A percentile compares a stretch with the other conserved stretches of the same genome.
Evolutionary conservation across 306 rosid genomes (phyloP).

Genomic region (Vicia faba): DNA sequence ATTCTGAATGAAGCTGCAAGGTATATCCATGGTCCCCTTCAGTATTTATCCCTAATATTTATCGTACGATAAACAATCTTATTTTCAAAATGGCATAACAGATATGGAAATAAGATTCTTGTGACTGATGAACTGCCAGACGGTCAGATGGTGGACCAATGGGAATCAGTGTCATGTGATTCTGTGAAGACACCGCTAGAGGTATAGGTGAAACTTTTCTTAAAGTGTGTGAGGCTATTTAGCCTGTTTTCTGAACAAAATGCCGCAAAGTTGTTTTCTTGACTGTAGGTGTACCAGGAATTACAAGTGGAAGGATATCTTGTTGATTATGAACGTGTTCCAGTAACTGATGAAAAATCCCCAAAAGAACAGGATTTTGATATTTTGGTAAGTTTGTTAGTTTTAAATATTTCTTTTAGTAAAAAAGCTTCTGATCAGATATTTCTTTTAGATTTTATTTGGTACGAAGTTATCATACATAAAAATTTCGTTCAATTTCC

Average conservation of each 20-base stretch:
- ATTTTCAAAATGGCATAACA: conserved; percentile 46
- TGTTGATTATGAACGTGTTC: conserved; percentile 94
- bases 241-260: conserved; percentile 32
- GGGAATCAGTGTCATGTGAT: conserved; percentile 76
- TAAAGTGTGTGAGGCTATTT: conserved; percentile 23
- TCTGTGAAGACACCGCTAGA: conserved; percentile 85
- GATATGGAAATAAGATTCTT: conserved; percentile 90
- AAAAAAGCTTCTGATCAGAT: background rate
- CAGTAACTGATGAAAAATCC: conserved; percentile 90
- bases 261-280: conserved; percentile 41
- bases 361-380: conserved; percentile 90
- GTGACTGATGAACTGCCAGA: conserved; percentile 95
- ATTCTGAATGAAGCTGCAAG: conserved; percentile 82
- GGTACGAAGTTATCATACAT: conserved; percentile 17
- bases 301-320: conserved; percentile 75
- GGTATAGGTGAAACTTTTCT: conserved; percentile 52
- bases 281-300: conserved; percentile 79
- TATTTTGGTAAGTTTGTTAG: conserved; percentile 65
- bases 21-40: conserved; percentile 44
- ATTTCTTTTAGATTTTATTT: conserved; percentile 18
- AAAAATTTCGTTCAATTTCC: conserved; percentile 17
- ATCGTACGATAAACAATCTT: conserved; percentile 23
- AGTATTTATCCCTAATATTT: conserved; percentile 21
- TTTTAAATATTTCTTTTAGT: conserved; percentile 7
- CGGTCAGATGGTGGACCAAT: conserved; percentile 99